These are phyloP conservation scores for Penicillium coprophilum DNA, from an alignment of 495 filamentous ascomycete genomes.

Conservation along the genomic window DNA sequence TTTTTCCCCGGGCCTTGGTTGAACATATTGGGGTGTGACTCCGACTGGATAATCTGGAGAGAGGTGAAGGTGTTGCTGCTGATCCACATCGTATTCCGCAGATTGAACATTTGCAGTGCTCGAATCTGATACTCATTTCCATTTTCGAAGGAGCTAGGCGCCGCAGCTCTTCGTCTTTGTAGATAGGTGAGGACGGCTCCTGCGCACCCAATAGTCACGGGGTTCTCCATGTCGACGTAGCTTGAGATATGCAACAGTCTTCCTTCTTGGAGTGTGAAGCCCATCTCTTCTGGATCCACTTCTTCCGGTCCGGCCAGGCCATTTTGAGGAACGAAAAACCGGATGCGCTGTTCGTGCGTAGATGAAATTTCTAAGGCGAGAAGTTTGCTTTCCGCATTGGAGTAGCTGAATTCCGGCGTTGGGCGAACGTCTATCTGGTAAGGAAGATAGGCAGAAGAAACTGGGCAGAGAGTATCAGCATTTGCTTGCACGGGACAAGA, in stretches of 20 bases:
- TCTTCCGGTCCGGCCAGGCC: constrained; percentile 46
- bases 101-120: constrained; percentile 72
- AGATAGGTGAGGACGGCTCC: constrained; percentile 82
- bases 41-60: constrained; percentile 82
- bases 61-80: constrained; percentile 76
- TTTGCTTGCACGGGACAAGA: not conserved
- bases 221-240: constrained; percentile 77
- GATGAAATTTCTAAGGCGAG: constrained; percentile 49
- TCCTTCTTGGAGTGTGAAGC: constrained; percentile 56
- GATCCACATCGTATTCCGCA: constrained; percentile 80
- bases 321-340: constrained; percentile 60
- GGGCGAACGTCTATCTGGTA: constrained; percentile 74
- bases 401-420: constrained; percentile 74
- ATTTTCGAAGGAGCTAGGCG: not conserved
- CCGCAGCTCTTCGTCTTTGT: constrained; percentile 63
- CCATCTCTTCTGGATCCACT: constrained; percentile 46
- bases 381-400: constrained; percentile 67
- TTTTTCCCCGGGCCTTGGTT: constrained; percentile 72
- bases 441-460: constrained; percentile 50
- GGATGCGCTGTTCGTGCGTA: constrained; percentile 35
- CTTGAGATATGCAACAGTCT: constrained; percentile 70
- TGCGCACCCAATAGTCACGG: constrained; percentile 72
- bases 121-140: constrained; percentile 56
- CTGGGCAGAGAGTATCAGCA: constrained; percentile 16
- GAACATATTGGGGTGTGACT: constrained; percentile 81